Base-by-base conservation (phyloP, 2,329 filamentous ascomycete genomes). In the Talaromyces sp. region DNA sequence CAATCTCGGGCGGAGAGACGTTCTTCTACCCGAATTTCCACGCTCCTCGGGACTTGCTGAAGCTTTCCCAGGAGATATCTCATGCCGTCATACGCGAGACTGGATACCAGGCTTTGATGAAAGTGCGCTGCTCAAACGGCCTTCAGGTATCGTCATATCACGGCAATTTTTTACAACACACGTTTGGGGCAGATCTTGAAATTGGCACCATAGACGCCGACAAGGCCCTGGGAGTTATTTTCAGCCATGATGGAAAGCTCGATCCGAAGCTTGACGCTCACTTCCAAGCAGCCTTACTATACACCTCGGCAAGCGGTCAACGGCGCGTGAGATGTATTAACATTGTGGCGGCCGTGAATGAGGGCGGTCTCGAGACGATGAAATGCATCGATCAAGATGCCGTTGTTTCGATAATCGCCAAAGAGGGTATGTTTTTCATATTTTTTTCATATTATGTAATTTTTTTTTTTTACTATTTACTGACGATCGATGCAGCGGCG, bases 1-100 rank as follows among this genome's bases (percentile, higher is more conserved):
- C 91, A 49, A 87, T 89, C 31, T 96, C 91, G n/a, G 95, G 95
- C 61, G 95, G 95, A 64, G 95, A 99, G 74, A 90, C 89, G 0
- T 99, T 93, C 77, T 97, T 96, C 77, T 99, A 96, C 73, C 93
- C 95, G 52, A 99, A 98, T 74, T 99, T 96, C 78, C 87, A 96
- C 62, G 86, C 89, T 8, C 90, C 90, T 8, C 86, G 95, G 41
- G 95, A 99, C 74, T 86, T 88, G 50, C 82, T 90, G 59, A 96
- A 93, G 78, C 78, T 99, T 43, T 89, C 88, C 2, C 84, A 89
- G 54, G 95, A 99, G 77, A 86, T 99, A 65, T 86, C 87, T 66
- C 93, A 97, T 70, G 87, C 90, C 0, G 86, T 97, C 31, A 92
- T 87, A 2, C 84, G 95, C 64, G 93, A 97, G 74, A 96, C 93